Percentiles rank a stretch among this genome's conserved stretches.
phyloP scores from a whole-genome alignment of 2,329 filamentous ascomycete genomes.

The Blastomyces parvus region DNA sequence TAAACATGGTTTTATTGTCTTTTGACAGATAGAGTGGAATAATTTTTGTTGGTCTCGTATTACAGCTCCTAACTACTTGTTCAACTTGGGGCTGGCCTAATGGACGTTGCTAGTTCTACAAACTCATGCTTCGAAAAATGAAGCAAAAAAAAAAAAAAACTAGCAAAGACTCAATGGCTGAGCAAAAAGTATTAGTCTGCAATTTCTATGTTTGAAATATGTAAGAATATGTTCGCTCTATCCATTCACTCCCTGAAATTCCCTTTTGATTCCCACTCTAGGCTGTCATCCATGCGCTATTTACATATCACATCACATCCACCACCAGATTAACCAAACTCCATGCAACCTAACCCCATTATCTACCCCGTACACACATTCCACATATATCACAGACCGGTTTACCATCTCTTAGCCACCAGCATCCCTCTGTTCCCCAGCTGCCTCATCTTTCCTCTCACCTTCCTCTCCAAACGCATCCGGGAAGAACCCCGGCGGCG shows the following conservation, averaged over 20 bases:
- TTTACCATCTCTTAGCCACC: neutral
- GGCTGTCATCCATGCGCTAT: neutral
- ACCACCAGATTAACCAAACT: neutral
- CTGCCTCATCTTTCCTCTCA: conserved; percentile 12
- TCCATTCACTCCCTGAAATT: neutral
- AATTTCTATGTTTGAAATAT: no score
- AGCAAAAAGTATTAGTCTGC: no score
- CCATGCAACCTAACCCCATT: neutral
- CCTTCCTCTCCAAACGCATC: conserved; percentile 29
- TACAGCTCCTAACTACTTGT: neutral
- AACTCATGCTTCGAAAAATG: neutral
- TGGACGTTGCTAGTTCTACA: neutral
- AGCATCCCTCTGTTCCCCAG: neutral
- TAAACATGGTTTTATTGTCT: neutral
- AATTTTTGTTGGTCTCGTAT: neutral
- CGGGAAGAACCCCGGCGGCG: conserved; percentile 35
- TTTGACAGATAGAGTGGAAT: neutral
- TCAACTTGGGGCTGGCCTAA: neutral
- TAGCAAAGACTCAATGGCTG: neutral
- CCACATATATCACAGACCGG: neutral
- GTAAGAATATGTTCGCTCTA: no score
- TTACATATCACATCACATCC: neutral
- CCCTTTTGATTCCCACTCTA: neutral
- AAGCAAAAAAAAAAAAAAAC: neutral
- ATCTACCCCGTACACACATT: neutral